Base-by-base conservation (phyloP, 495 filamentous ascomycete species). In the Neurospora africana region DNA sequence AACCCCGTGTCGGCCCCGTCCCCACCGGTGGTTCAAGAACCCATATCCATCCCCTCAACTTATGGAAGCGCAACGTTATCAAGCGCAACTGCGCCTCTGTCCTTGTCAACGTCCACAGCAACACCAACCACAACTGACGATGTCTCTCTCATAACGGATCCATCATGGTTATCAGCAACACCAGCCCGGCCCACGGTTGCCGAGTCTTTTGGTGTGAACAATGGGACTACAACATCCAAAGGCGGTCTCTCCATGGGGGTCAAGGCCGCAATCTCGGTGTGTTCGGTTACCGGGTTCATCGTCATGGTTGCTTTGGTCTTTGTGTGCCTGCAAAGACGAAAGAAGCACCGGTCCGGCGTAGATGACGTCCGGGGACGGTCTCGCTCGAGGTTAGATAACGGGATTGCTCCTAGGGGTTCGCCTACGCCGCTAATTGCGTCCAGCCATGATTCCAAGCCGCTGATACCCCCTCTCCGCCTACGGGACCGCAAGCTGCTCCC, bases 391-490 rank as follows among this genome's bases (percentile, higher is more conserved):
- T 30, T 70, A 19, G 69, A 38, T 70, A 38, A 43, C n/a, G 39
- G 38, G 9, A 74, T 69, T 19, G 70, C 75, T 8, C 70, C 72
- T 17, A 79, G 73, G 38, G 76, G 74, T n/a, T 82, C 80, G 10
- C 79, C 76, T 17, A 81, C 82, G 38, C 82, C 81, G 4, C 72
- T 84, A 7, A 84, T 84, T 68, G 78, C 80, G 21, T 77, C 83
- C 2, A 69, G 76, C 19, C 72, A 75, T 69, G 79, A 81, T 5
- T 74, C 74, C 17, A 76, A 75, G 19, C 71, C 76, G 6, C 70
- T 83, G 33, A 83, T 78, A 7, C 83, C 84, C 13, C 84, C 83
- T 4, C 79, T 82, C 10, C 83, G 82, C 8, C 78, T 86, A 13
- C 80, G 82, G 68, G 82, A 86, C 65, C 79, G 83, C 27, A 80